phyloP scores from a whole-genome alignment of 1,284 basidiomycete species.

The Heterobasidion irregulare region DNA sequence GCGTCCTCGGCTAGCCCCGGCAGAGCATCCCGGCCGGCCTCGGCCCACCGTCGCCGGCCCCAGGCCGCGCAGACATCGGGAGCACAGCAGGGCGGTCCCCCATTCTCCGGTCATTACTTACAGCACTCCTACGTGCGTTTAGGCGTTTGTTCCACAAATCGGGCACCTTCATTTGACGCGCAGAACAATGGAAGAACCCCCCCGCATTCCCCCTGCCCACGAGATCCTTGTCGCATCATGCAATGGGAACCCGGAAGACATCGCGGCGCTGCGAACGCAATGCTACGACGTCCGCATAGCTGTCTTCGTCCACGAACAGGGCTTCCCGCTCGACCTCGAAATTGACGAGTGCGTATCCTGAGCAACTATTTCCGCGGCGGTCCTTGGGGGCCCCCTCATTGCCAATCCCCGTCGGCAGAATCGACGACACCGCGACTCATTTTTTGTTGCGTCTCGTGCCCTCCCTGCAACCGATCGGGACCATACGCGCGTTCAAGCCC shows the following conservation, averaged over 20 bases:
- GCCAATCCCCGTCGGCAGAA: conserved; percentile 24
- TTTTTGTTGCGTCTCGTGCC: conserved; percentile 59
- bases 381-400: neutral
- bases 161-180: neutral
- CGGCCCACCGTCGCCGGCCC: no score
- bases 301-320: conserved; percentile 65
- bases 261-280: conserved; percentile 34
- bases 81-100: neutral
- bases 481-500: conserved; percentile 39
- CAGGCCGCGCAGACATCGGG: no score
- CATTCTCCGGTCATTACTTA: neutral
- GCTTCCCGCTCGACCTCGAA: conserved; percentile 63
- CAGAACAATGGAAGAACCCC: neutral
- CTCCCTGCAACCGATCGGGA: conserved; percentile 56
- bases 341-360: conserved; percentile 54
- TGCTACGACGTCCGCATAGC: conserved; percentile 57
- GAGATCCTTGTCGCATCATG: conserved; percentile 3
- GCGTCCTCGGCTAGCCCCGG: no score
- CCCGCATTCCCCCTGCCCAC: neutral
- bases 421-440: conserved; percentile 57
- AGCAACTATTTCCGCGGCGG: neutral
- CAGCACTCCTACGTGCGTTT: no score
- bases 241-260: conserved; percentile 24
- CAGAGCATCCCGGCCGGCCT: no score
- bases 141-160: no score